Base-by-base conservation (phyloP, 345 rosid species). In the Garcia nutans region DNA sequence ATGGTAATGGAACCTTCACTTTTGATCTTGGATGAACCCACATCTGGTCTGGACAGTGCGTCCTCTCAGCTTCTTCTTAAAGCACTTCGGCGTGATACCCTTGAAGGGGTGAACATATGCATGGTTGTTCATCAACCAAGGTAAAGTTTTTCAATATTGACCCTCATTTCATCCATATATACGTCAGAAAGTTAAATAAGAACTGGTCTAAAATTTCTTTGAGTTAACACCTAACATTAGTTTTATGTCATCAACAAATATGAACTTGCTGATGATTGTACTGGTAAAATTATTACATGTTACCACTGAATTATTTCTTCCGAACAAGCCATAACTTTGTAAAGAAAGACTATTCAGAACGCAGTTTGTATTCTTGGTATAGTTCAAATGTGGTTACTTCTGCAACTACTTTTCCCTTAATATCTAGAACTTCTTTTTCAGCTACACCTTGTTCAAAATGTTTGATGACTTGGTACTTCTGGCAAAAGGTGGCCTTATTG, bases 1-100 rank as follows among this genome's bases (percentile, higher is more conserved):
- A 92, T 93, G 98, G 96, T 93, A 45, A 96, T 96, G 90, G 98
- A 96, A 79, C 98, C 99, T 81, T 96, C 99, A 9, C 88, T 96
- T 79, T 78, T 96, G 82, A 89, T 96, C 75, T 85, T 96, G 80
- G 98, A 96, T 72, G 99, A 96, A 72, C 99, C 99, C 10, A 96
- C 99, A 47, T 96, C 99, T 19, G 99, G 99, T 71, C 88, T 96
- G 77, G 99, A 96, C 75, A 96, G 99, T 82, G 96, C 99, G 41
- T 96, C 99, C 47, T 96, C 99, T 69, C 93, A 87, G 84, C 86
- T 82, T 59, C 96, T 96, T 70, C 92, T 96, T 78, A 87, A 84
- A 87, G 97, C 98, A 20, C 99, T 96, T 84, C 83, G 94, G 44
- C 98, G 81, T 17, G 99, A 96, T 81, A 85, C 95, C n/a, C 93